Conservation (phyloP, 2,329 filamentous ascomycete genomes). For the Epichloe baconii region DNA sequence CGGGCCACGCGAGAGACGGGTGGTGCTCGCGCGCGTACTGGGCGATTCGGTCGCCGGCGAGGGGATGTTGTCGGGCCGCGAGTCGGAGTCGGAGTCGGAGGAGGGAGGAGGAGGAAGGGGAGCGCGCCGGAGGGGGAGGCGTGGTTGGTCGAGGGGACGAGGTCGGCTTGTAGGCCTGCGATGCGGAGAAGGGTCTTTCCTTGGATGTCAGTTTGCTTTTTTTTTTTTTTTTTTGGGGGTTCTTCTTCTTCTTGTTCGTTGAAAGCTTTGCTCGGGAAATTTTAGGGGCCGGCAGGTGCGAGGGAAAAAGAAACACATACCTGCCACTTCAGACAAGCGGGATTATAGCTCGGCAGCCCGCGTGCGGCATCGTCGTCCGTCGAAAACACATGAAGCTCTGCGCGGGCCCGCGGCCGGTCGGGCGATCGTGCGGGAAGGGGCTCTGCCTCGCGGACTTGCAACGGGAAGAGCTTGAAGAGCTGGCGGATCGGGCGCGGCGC, state of each 20-base stretch:
- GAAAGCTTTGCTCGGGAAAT: not conserved
- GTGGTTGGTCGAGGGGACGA: conserved; percentile 74
- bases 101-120: conserved; percentile 63
- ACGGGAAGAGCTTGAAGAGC: conserved; percentile 75
- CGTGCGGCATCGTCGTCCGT: conserved; percentile 45
- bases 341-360: conserved; percentile 72
- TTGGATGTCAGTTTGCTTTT: not conserved
- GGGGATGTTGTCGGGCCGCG: conserved; percentile 43
- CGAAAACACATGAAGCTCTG: conserved; percentile 66
- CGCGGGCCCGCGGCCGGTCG: conserved; percentile 26
- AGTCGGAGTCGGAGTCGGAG: conserved; percentile 14
- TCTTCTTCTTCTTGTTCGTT: not conserved
- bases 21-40: conserved; percentile 47
- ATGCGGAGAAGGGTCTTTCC: conserved; percentile 67
- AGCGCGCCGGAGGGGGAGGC: conserved; percentile 80
- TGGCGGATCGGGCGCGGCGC: conserved; percentile 65
- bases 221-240: not conserved
- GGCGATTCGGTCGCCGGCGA: conserved; percentile 44
- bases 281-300: no score
- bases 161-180: conserved; percentile 51
- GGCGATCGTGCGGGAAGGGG: conserved; percentile 52
- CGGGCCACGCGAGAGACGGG: conserved; percentile 6
- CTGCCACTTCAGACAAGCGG: conserved; percentile 93
- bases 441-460: conserved; percentile 63
- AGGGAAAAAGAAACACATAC: conserved; percentile 30